Percentiles rank a stretch among this genome's conserved stretches.
phyloP scores from a whole-genome alignment of 495 filamentous ascomycete species.

The Aspergillus wentii region DNA sequence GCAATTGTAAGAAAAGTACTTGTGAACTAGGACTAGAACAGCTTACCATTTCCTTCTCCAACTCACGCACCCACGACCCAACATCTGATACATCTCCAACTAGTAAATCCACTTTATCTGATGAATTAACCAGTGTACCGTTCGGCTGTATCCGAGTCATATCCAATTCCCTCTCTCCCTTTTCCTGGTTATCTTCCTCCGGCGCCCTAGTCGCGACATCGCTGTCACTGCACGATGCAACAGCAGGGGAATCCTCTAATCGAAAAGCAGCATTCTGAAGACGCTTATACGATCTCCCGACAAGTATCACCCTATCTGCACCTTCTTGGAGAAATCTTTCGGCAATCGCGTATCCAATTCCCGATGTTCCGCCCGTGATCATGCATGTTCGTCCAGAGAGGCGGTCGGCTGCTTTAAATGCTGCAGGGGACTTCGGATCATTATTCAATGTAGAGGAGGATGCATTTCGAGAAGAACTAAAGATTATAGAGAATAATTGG shows the following conservation, averaged over 20 bases:
- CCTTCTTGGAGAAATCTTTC: conserved; percentile 59
- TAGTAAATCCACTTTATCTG: conserved; percentile 24
- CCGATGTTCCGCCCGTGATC: conserved; percentile 60
- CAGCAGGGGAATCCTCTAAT: conserved; percentile 5
- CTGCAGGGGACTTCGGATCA: no score
- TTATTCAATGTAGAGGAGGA: no score
- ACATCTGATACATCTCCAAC: conserved; percentile 44
- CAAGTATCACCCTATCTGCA: conserved; percentile 48
- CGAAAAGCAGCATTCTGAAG: conserved; percentile 32
- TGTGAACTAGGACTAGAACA: no score
- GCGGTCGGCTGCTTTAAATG: conserved; percentile 14
- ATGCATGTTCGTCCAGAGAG: conserved; percentile 45
- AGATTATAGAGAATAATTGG: no score
- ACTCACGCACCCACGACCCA: conserved; percentile 38
- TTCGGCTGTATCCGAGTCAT: background rate
- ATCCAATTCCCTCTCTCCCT: conserved; percentile 7
- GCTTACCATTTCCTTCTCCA: conserved; percentile 42
- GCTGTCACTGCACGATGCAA: conserved; percentile 1
- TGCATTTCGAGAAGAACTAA: background rate
- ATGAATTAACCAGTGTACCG: conserved; percentile 8
- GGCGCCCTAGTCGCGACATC: conserved; percentile 15
- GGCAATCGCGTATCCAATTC: conserved; percentile 67
- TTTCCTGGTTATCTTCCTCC: conserved; percentile 7
- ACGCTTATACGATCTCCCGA: conserved; percentile 38
- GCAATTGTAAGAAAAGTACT: background rate